A percentile compares a stretch with the other conserved stretches of the same genome.
Evolutionary conservation across 257 asterid species (phyloP).

Genomic region (Scutellaria galericulata): DNA sequence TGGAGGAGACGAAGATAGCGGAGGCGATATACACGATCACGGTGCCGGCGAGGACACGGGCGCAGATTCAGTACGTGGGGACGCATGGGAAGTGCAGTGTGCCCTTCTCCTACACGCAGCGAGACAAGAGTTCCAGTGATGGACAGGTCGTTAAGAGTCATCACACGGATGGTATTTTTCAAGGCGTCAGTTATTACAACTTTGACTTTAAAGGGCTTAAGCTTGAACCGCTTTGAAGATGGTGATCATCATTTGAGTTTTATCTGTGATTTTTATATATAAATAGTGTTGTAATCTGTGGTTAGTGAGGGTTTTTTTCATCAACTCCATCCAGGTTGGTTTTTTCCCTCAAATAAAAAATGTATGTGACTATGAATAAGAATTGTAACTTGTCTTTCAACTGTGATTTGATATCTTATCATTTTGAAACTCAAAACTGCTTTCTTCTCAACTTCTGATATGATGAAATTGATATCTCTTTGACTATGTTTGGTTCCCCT

Average conservation of each 20-base stretch:
- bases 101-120: background rate
- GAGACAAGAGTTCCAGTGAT: background rate
- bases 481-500: too few relatives aligned
- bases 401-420: too few relatives aligned
- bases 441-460: too few relatives aligned
- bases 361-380: too few relatives aligned
- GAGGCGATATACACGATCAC: background rate
- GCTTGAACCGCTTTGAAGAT: background rate
- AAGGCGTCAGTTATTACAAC: background rate
- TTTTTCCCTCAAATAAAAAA: background rate
- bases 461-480: too few relatives aligned
- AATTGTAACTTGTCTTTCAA: too few relatives aligned
- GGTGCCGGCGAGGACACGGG: background rate
- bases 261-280: too few relatives aligned
- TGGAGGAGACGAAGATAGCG: background rate
- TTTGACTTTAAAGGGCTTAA: background rate
- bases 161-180: background rate
- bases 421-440: too few relatives aligned
- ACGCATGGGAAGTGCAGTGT: conserved; percentile 7
- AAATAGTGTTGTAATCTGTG: too few relatives aligned
- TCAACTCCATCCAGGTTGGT: background rate
- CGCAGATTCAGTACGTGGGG: background rate
- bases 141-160: background rate
- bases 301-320: background rate
- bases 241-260: too few relatives aligned